Base-by-base conservation (phyloP, 169 alveolate species). In the Plasmodium malariae region DNA sequence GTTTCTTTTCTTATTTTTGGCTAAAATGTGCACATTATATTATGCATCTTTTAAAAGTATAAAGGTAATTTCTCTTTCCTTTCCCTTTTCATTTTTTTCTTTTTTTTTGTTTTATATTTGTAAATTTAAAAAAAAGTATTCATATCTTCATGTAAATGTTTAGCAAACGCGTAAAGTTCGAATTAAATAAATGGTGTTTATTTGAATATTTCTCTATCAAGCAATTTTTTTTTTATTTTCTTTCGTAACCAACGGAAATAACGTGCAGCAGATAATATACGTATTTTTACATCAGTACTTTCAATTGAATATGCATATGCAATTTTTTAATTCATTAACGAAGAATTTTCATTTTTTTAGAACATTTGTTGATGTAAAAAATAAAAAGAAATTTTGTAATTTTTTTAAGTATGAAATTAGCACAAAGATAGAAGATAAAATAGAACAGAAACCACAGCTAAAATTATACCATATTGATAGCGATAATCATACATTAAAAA, bases 271-370 rank as follows among this genome's bases (percentile, higher is more conserved):
- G 55, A 57, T 57, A 32, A 34, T 30, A 37, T 17, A 17, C 19
- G 19, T 17, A 54, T n/a, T n/a, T n/a, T n/a, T n/a, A n/a, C n/a
- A n/a, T n/a, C n/a, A n/a, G n/a, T n/a, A n/a, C n/a, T n/a, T n/a
- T n/a, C n/a, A n/a, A n/a, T n/a, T n/a, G 63, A 78, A 48, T 69
- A 78, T 78, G 80, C 60, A 78, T 62, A 62, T 45, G 63, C 67
- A 36, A 30, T 65, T 78, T 62, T 63, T 78, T 78, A 78, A 30
- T 28, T 28, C 26, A 0, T 24, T 78, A 21, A 63, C 14, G 30
- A 78, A 78, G 30, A 78, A 62, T 26, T 36, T 49, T 9, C 14
- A 19, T 21, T 78, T 17, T 78, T 78, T 55, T 21, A 78, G 63
- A 68, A 63, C 45, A 48, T 51, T 55, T 14, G 28, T 78, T 78